These are phyloP conservation scores for Suhomyces choctaworum DNA, from an alignment of 1,139 yeast genomes.

Conservation along the genomic window DNA sequence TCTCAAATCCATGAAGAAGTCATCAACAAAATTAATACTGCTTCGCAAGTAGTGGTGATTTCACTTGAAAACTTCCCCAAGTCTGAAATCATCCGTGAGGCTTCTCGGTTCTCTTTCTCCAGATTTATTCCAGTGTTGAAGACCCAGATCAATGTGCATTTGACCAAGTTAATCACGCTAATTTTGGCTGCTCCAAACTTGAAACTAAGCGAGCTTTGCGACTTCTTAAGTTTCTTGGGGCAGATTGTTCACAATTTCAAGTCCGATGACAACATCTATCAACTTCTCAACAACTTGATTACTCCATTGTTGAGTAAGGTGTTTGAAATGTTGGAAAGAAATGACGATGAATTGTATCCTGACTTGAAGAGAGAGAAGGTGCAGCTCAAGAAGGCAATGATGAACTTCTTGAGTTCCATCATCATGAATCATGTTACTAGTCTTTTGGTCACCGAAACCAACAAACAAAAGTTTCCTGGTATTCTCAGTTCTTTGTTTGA, in stretches of 20 bases:
- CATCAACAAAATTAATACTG: slow-evolving; percentile 60
- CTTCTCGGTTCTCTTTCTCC: slow-evolving; percentile 84
- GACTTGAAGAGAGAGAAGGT: slow-evolving; percentile 61
- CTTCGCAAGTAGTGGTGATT: slow-evolving; percentile 80
- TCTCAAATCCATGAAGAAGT: slow-evolving; percentile 32
- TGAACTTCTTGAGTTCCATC: slow-evolving; percentile 67
- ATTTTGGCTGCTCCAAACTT: slow-evolving; percentile 66
- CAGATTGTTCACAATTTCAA: slow-evolving; percentile 82
- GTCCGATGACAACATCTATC: slow-evolving; percentile 66
- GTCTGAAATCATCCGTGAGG: slow-evolving; percentile 73
- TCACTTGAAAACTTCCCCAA: slow-evolving; percentile 75
- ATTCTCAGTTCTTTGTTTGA: slow-evolving; percentile 66
- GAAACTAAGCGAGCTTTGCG: slow-evolving; percentile 66
- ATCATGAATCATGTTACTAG: slow-evolving; percentile 79
- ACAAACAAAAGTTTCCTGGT: slow-evolving; percentile 60
- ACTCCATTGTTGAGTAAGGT: slow-evolving; percentile 73
- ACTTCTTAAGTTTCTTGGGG: slow-evolving; percentile 82
- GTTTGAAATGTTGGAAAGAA: slow-evolving; percentile 49
- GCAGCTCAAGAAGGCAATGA: slow-evolving; percentile 65
- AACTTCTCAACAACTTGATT: slow-evolving; percentile 68
- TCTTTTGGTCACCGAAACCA: slow-evolving; percentile 67
- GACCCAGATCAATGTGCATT: slow-evolving; percentile 49
- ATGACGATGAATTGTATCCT: slow-evolving; percentile 29
- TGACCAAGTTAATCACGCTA: slow-evolving; percentile 74
- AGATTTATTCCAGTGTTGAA: slow-evolving; percentile 75